These are phyloP conservation scores for Exophiala calicioides DNA, from an alignment of 2,329 filamentous ascomycete genomes.

Conservation along the genomic window DNA sequence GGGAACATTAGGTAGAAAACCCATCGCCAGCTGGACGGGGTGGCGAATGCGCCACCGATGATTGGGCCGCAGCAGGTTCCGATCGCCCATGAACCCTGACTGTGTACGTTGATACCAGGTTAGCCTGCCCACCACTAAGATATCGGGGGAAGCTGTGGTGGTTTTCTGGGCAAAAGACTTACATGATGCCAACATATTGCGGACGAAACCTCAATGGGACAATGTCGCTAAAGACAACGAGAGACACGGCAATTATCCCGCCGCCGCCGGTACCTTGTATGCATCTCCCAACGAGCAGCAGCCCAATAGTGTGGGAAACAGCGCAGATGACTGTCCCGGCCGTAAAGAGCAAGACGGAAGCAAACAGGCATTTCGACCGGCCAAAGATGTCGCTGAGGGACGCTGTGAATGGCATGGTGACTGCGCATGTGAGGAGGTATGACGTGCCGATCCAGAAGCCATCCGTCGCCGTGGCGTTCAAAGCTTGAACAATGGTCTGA, in stretches of 20 bases:
- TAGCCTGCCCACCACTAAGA: too few relatives aligned
- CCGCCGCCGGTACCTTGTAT: constrained; percentile 52
- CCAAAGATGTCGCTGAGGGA: constrained; percentile 52
- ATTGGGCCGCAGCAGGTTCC: constrained; percentile 37
- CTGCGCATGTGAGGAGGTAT: constrained; percentile 49
- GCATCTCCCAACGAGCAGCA: constrained; percentile 46
- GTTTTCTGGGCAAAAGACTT: constrained; percentile 1
- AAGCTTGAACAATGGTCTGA: constrained; percentile 39
- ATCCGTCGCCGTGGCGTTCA: constrained; percentile 41
- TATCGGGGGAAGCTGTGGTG: neutral
- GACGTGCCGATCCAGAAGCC: constrained; percentile 54
- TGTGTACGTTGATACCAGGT: neutral
- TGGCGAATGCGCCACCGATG: constrained; percentile 44
- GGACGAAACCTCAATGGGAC: constrained; percentile 38
- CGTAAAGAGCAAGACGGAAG: constrained; percentile 48
- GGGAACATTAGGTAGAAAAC: constrained; percentile 50
- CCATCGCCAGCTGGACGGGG: constrained; percentile 32
- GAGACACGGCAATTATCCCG: constrained; percentile 45
- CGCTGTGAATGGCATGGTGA: constrained; percentile 47
- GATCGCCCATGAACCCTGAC: constrained; percentile 34
- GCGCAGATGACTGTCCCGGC: constrained; percentile 49
- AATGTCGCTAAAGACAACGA: constrained; percentile 46
- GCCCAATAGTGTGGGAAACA: constrained; percentile 40
- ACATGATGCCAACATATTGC: constrained; percentile 38
- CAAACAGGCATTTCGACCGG: constrained; percentile 47